Percentiles rank a stretch among this genome's conserved stretches.
Evolutionary conservation across 2,329 filamentous ascomycete species (phyloP).

Genomic region (Phyllosticta citribraziliensis): DNA sequence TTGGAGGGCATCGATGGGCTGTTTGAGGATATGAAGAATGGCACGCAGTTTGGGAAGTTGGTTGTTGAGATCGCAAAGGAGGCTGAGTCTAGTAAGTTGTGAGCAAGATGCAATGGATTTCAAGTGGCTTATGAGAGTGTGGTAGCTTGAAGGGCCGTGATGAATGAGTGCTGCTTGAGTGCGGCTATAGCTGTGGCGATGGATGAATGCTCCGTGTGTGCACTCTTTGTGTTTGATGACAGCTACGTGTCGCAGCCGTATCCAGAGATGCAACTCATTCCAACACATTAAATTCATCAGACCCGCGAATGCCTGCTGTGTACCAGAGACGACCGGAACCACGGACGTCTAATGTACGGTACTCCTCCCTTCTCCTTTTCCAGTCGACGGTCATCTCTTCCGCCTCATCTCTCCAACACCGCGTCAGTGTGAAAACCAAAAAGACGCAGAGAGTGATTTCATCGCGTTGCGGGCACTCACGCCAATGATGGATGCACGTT

Average conservation of each 20-base stretch:
- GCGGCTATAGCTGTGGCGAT: not conserved
- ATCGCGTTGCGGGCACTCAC: too few relatives aligned
- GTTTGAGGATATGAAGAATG: slow-evolving; percentile 81
- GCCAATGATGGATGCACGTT: too few relatives aligned
- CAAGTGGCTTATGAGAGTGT: not conserved
- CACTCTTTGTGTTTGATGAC: not conserved
- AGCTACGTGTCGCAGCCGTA: not conserved
- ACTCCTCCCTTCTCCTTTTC: too few relatives aligned
- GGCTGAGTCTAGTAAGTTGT: slow-evolving; percentile 23
- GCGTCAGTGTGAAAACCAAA: too few relatives aligned
- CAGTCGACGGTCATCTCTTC: too few relatives aligned
- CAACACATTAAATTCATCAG: too few relatives aligned
- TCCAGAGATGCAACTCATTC: too few relatives aligned
- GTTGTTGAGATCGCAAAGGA: slow-evolving; percentile 41
- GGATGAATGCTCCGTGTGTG: not conserved
- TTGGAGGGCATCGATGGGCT: slow-evolving; percentile 68
- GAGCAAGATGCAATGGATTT: not conserved
- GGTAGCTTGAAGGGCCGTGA: not conserved
- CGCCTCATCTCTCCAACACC: too few relatives aligned
- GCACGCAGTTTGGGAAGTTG: slow-evolving; percentile 84
- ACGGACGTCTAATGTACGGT: too few relatives aligned
- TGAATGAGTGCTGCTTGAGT: not conserved
- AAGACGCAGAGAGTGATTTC: too few relatives aligned
- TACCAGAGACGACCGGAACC: too few relatives aligned
- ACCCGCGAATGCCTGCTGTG: too few relatives aligned